Base-by-base conservation (phyloP, 352 stramenopile species). In the Pythium aquatile region DNA sequence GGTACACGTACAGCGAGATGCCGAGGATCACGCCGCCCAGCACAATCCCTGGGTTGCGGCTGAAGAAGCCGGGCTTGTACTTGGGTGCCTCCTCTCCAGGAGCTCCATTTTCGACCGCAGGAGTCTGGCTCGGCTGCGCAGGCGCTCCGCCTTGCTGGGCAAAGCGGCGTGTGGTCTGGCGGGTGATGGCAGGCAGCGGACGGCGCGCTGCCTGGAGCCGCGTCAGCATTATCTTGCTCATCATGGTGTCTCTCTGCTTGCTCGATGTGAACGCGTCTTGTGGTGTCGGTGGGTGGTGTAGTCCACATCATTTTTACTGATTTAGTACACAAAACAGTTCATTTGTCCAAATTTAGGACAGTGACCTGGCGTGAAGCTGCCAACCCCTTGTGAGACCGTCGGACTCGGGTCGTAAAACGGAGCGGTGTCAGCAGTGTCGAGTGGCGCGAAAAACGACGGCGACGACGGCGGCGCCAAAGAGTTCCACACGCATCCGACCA, bases 11-110 rank as follows among this genome's bases (percentile, higher is more conserved):
- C 24, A 81, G 63, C 8, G 67, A 75, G 54, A 93, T 94, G 20
- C 71, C 74, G 10, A 92, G 49, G 52, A 93, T 51, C 29, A 93
- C 87, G 33, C 76, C 81, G 53, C 83, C 81, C 39, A 94, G 70
- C 47, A 84, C 87, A 55, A 91, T 66, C n/a, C 83, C 86, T 1
- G 86, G 86, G 58, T 94, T 90, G 70, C 86, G 86, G 55, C 86
- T 94, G 74, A 94, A 94, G 72, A 81, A 92, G 29, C 86, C 86
- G 40, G 85, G 85, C 63, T 91, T 90, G 74, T 90, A 91, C 66
- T 93, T 90, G 46, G 83, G 79, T 51, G 72, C 58, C 58, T 91
- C 77, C 24, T 83, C 78, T 20, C 48, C 61, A 1, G 24, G 37
- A 2, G 17, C 44, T 8, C 29, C 28, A 24, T 40, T 55, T 35